Percentiles rank a stretch among this genome's conserved stretches.
These are phyloP conservation scores for Aspergillus melleus DNA, from an alignment of 2,329 filamentous ascomycete species.

Conservation along the genomic window DNA sequence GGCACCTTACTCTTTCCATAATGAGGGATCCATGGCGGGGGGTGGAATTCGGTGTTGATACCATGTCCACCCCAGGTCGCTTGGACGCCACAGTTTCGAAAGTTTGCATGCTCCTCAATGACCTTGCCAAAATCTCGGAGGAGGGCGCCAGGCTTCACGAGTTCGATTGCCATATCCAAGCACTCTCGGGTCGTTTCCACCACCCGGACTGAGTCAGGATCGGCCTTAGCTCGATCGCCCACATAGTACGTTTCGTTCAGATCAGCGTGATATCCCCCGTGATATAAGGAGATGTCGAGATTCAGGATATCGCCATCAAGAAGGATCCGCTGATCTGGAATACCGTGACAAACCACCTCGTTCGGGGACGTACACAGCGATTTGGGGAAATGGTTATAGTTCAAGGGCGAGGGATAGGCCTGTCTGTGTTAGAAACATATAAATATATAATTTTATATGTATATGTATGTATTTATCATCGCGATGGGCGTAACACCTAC, in stretches of 20 bases:
- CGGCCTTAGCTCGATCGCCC: conserved; percentile 73
- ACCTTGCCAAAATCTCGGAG: conserved; percentile 86
- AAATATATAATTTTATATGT: too few species aligned
- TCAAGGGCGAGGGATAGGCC: conserved; percentile 90
- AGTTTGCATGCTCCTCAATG: conserved; percentile 87
- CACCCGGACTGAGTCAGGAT: conserved; percentile 79
- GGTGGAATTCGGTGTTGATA: conserved; percentile 86
- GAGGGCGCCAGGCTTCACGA: conserved; percentile 82
- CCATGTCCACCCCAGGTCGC: conserved; percentile 91
- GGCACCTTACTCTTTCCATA: conserved; percentile 96
- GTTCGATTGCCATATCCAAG: conserved; percentile 76
- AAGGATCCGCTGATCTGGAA: conserved; percentile 80
- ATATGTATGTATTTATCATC: not conserved
- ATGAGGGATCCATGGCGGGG: conserved; percentile 85
- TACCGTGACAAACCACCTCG: conserved; percentile 95
- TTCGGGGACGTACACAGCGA: conserved; percentile 90
- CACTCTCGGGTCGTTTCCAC: conserved; percentile 81
- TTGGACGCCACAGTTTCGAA: conserved; percentile 75
- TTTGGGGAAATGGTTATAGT: conserved; percentile 92
- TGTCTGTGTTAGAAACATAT: conserved; percentile 36
- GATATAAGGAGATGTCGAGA: conserved; percentile 86
- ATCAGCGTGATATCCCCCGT: conserved; percentile 87
- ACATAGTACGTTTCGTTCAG: conserved; percentile 97
- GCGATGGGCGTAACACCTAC: conserved; percentile 52
- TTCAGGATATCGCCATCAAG: conserved; percentile 91